These are phyloP conservation scores for Guillardia theta DNA, from an alignment of 78 protist genomes.

Conservation along the genomic window DNA sequence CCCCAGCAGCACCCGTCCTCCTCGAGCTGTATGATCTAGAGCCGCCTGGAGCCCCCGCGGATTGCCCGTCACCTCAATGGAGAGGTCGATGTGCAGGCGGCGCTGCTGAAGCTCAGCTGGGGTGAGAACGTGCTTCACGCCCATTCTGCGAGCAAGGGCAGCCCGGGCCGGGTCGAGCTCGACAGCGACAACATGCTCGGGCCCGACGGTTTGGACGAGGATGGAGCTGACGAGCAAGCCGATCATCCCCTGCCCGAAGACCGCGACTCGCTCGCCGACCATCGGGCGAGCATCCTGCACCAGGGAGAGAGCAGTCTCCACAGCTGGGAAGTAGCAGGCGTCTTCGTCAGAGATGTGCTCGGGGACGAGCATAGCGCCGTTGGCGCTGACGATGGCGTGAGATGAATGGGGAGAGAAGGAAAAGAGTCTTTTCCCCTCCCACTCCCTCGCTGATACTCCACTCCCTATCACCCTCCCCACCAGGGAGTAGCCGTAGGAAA, in stretches of 20 bases:
- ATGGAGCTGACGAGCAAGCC: background rate
- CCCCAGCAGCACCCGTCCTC: background rate
- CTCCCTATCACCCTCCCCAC: background rate
- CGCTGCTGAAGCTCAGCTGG: background rate
- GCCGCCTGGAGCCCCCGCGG: background rate
- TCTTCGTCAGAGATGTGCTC: background rate
- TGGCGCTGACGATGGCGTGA: background rate
- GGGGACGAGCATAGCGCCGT: background rate
- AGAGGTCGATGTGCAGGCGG: background rate
- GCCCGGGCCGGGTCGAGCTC: background rate
- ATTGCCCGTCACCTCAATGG: background rate
- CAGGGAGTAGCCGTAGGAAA: background rate
- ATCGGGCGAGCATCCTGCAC: background rate
- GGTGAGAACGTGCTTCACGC: background rate
- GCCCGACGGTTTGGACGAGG: background rate
- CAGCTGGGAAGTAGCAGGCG: slow-evolving; percentile 11
- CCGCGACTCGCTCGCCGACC: background rate
- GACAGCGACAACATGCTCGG: background rate
- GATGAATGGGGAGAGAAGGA: background rate
- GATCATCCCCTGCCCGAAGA: background rate
- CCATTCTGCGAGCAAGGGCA: background rate
- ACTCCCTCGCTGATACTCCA: background rate
- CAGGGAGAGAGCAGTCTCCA: slow-evolving; percentile 19
- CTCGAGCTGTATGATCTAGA: background rate
- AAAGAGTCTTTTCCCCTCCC: background rate